These are phyloP conservation scores for Cytospora schulzeri DNA, from an alignment of 2,329 filamentous ascomycete genomes.

Conservation along the genomic window DNA sequence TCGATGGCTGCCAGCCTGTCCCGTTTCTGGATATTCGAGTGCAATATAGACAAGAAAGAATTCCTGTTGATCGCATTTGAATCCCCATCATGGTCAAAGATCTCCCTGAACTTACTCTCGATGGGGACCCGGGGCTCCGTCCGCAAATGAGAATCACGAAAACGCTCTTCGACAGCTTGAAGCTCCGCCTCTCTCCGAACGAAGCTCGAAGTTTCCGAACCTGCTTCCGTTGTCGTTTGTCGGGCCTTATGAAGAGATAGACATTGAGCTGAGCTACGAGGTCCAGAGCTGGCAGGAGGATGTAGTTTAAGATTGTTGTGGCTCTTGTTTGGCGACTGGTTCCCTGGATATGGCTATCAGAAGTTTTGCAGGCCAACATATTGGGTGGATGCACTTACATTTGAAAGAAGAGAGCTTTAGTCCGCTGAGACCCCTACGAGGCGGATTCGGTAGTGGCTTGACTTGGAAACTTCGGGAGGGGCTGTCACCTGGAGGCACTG, in stretches of 20 bases:
- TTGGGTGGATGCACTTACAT: conserved; percentile 7
- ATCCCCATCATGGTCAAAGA: conserved; percentile 36
- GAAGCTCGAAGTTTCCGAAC: conserved; percentile 43
- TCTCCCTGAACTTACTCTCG: conserved; percentile 46
- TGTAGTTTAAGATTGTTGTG: background rate
- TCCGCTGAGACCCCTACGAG: conserved; percentile 9
- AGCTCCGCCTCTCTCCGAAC: conserved; percentile 43
- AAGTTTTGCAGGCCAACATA: background rate
- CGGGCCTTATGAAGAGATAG: conserved; percentile 16
- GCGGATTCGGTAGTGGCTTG: background rate
- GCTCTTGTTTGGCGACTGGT: background rate
- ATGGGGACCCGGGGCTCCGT: conserved; percentile 36
- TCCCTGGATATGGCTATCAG: conserved; percentile 5
- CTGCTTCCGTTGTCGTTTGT: conserved; percentile 27
- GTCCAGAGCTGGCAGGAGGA: conserved; percentile 3
- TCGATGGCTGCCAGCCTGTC: conserved; percentile 28
- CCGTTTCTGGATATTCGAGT: conserved; percentile 39
- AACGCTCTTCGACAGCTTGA: conserved; percentile 44
- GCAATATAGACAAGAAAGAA: conserved; percentile 42
- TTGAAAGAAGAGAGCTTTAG: conserved; percentile 18
- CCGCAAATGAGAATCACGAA: conserved; percentile 39
- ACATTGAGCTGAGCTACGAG: conserved; percentile 1
- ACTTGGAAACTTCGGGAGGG: background rate
- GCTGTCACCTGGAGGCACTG: background rate
- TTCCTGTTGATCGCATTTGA: conserved; percentile 16